These are phyloP conservation scores for Penicillium corylophilum DNA, from an alignment of 2,329 filamentous ascomycete genomes.

Conservation along the genomic window DNA sequence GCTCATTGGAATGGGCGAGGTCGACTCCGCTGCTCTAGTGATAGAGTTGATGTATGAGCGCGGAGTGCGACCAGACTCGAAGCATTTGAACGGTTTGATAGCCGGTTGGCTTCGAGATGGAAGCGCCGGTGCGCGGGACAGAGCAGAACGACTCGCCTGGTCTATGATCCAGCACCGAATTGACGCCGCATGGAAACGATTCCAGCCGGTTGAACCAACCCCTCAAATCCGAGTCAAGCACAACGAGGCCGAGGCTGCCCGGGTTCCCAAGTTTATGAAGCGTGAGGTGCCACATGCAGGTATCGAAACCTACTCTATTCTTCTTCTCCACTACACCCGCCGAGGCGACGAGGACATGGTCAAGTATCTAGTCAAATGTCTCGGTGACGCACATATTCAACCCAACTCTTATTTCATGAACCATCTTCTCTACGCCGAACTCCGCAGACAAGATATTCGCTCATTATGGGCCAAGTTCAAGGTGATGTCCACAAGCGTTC, in stretches of 20 bases:
- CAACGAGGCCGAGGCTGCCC: constrained; percentile 16
- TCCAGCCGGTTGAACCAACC: constrained; percentile 21
- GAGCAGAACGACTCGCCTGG: constrained; percentile 70
- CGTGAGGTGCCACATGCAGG: constrained; percentile 59
- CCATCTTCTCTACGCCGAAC: constrained; percentile 67
- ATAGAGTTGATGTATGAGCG: constrained; percentile 72
- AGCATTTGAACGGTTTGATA: constrained; percentile 79
- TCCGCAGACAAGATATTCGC: constrained; percentile 57
- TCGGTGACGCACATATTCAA: constrained; percentile 62
- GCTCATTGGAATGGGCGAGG: constrained; percentile 69
- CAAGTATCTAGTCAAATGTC: constrained; percentile 61
- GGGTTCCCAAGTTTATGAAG: constrained; percentile 41
- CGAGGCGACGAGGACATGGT: constrained; percentile 60
- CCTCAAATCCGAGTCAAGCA: constrained; percentile 30
- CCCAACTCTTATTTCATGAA: constrained; percentile 77
- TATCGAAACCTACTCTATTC: constrained; percentile 73
- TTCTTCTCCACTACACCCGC: constrained; percentile 69
- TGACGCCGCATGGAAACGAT: constrained; percentile 56
- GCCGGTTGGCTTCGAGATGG: constrained; percentile 72
- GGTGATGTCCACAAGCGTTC: constrained; percentile 53
- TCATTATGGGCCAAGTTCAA: constrained; percentile 59
- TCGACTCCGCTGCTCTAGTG: constrained; percentile 70
- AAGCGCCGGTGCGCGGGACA: constrained; percentile 53
- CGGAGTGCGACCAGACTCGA: constrained; percentile 66
- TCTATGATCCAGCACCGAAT: constrained; percentile 71